Conservation (phyloP, 176 grass and related monocot genomes). For the Cenchrus americanus region DNA sequence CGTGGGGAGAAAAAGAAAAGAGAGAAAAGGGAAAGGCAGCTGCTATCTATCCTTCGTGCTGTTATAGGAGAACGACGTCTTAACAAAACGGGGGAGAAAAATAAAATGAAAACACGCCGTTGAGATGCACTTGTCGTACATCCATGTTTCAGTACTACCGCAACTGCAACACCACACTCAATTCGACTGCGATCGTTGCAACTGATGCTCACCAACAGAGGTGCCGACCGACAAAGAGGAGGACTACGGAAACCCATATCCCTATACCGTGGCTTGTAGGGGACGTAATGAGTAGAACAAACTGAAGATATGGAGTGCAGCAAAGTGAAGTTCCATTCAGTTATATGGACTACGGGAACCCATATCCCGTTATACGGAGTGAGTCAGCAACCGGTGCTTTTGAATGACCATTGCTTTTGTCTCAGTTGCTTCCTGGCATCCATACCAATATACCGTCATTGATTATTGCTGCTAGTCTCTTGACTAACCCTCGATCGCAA, state of each 20-base stretch:
- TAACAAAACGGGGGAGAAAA: background rate
- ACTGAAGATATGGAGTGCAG: background rate
- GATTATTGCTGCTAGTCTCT: background rate
- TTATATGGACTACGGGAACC: too few relatives aligned
- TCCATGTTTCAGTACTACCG: too few relatives aligned
- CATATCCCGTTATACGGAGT: too few relatives aligned
- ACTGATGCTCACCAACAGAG: too few relatives aligned
- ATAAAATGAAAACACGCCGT: background rate
- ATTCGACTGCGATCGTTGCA: too few relatives aligned
- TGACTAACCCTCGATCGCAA: background rate
- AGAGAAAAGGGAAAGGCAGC: background rate
- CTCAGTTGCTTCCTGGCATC: background rate
- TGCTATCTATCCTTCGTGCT: background rate
- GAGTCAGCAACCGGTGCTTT: background rate
- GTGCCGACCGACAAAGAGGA: too few relatives aligned
- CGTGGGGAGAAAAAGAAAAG: background rate
- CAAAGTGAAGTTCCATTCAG: too few relatives aligned
- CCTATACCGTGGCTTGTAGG: background rate
- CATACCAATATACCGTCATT: too few relatives aligned
- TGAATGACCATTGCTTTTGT: background rate
- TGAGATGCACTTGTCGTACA: too few relatives aligned
- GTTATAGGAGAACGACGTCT: conserved; percentile 24
- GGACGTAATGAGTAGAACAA: background rate
- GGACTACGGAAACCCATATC: too few relatives aligned
- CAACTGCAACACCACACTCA: too few relatives aligned